A percentile compares a stretch with the other conserved stretches of the same genome.
Conservation (phyloP, 192 early-diverging fungal genomes). For the Backusella tarrabulga region DNA sequence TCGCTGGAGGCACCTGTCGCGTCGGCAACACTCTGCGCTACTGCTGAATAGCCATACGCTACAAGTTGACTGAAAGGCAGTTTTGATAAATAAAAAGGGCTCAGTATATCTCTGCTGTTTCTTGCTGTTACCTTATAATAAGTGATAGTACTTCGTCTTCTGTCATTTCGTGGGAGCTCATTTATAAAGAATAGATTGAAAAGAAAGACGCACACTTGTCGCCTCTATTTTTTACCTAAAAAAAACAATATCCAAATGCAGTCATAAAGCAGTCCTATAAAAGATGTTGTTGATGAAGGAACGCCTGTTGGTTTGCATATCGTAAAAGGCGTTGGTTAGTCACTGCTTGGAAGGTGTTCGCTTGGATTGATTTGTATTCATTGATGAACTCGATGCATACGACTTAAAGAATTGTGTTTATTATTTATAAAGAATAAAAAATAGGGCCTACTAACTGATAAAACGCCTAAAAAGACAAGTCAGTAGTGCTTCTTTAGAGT, state of each 20-base stretch:
- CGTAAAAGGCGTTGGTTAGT: too few relatives aligned
- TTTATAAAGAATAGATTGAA: background rate
- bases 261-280: background rate
- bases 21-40: constrained; percentile 60
- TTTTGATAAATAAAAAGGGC: background rate
- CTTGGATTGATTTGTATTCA: too few relatives aligned
- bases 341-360: too few relatives aligned
- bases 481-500: too few relatives aligned
- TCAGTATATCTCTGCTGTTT: background rate
- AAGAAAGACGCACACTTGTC: background rate
- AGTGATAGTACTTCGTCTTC: constrained; percentile 24
- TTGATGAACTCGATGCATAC: too few relatives aligned
- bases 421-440: too few relatives aligned
- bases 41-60: constrained; percentile 51
- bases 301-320: too few relatives aligned
- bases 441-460: too few relatives aligned
- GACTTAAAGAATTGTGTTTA: too few relatives aligned
- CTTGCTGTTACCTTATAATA: constrained; percentile 11
- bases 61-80: constrained; percentile 39
- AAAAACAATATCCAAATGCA: background rate
- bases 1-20: constrained; percentile 63
- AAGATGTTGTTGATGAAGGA: too few relatives aligned
- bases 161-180: constrained; percentile 10
- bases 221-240: background rate
- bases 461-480: too few relatives aligned